These are phyloP conservation scores for Candida multigemmis DNA, from an alignment of 805 yeast genomes.

Conservation along the genomic window DNA sequence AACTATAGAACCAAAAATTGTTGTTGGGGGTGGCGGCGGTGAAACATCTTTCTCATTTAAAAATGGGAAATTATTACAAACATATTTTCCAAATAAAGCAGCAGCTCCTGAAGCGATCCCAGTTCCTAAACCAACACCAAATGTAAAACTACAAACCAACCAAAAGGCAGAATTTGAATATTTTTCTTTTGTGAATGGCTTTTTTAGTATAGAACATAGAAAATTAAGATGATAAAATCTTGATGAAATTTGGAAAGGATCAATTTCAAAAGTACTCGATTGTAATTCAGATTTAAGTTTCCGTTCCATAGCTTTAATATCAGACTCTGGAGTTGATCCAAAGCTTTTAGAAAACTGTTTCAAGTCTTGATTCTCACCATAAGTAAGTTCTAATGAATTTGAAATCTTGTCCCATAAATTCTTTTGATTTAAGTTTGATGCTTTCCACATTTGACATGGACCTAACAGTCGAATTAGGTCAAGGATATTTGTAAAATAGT, in stretches of 20 bases:
- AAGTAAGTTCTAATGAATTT: slow-evolving; percentile 17
- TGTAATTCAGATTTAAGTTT: neutral
- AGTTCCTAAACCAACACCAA: slow-evolving; percentile 29
- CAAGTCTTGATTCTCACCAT: slow-evolving; percentile 2
- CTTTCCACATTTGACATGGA: slow-evolving; percentile 33
- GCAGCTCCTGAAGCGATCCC: slow-evolving; percentile 17
- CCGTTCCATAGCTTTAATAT: neutral
- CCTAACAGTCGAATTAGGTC: slow-evolving; percentile 21
- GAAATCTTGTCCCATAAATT: slow-evolving; percentile 15
- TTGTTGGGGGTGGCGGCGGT: slow-evolving; percentile 1
- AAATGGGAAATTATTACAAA: slow-evolving; percentile 1
- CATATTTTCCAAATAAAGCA: slow-evolving; percentile 5
- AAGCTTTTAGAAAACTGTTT: neutral
- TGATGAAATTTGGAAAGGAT: slow-evolving; percentile 21
- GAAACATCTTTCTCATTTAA: neutral
- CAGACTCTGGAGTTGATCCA: neutral
- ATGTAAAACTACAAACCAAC: slow-evolving; percentile 22
- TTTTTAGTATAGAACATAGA: slow-evolving; percentile 6
- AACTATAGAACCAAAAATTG: slow-evolving; percentile 1
- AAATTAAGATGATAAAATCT: slow-evolving; percentile 11
- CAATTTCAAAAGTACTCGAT: slow-evolving; percentile 5
- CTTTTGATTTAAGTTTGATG: slow-evolving; percentile 18
- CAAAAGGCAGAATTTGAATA: slow-evolving; percentile 7
- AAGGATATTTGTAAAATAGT: slow-evolving; percentile 29
- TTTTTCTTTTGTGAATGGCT: neutral